Evolutionary conservation across 2,329 filamentous ascomycete species (phyloP).

Genomic region (Colletotrichum sp.): DNA sequence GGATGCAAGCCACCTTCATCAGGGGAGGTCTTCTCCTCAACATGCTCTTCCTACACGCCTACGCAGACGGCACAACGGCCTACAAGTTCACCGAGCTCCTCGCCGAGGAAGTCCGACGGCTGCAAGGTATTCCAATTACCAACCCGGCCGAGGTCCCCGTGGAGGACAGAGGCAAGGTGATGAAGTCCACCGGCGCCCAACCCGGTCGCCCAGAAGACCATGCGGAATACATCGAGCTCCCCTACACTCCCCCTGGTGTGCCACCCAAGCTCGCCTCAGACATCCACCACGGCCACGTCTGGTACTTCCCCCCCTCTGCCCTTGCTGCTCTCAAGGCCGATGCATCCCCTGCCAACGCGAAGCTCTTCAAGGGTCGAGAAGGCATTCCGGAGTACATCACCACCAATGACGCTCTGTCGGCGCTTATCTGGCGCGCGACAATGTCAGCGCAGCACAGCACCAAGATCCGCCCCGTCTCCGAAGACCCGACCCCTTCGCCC

Average conservation of each 20-base stretch:
- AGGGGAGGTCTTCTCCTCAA: constrained; percentile 32
- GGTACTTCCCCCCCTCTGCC: constrained; percentile 34
- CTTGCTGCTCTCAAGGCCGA: constrained; percentile 34
- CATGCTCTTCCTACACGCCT: constrained; percentile 34
- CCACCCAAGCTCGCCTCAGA: constrained; percentile 37
- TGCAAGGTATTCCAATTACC: constrained; percentile 29
- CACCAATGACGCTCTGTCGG: constrained; percentile 24
- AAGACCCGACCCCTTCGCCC: constrained; percentile 26
- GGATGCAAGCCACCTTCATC: constrained; percentile 35
- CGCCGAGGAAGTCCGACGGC: constrained; percentile 38
- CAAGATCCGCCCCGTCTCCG: not conserved
- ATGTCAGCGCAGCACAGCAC: constrained; percentile 3
- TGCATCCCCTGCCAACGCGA: constrained; percentile 32
- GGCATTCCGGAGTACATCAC: constrained; percentile 29
- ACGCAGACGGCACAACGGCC: constrained; percentile 37
- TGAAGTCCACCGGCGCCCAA: constrained; percentile 32
- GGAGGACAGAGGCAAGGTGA: constrained; percentile 31
- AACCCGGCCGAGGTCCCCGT: constrained; percentile 29
- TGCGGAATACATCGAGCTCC: constrained; percentile 34
- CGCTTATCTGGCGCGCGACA: constrained; percentile 13
- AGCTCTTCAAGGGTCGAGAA: constrained; percentile 22
- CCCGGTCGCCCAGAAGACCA: constrained; percentile 32
- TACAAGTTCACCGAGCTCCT: constrained; percentile 35
- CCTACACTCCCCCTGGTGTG: constrained; percentile 29
- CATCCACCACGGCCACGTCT: constrained; percentile 35